A percentile compares a stretch with the other conserved stretches of the same genome.
Conservation (phyloP, 352 stramenopile species). For the Globisporangium middletonii region DNA sequence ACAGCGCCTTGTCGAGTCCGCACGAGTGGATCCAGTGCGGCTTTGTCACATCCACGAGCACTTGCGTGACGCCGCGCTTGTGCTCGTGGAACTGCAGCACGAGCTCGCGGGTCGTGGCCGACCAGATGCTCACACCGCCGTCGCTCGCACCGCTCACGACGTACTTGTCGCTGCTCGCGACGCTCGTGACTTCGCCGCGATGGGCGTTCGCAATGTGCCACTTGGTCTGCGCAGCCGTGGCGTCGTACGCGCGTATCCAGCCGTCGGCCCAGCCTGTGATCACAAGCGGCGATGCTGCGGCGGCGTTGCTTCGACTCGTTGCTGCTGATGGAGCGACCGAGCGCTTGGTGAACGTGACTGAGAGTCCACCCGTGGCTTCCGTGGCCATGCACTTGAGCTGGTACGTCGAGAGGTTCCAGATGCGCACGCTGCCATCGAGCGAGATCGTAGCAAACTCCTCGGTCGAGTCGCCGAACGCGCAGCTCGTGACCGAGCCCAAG, state of each 20-base stretch:
- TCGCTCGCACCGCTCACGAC: slow-evolving; percentile 80
- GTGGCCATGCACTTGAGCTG: slow-evolving; percentile 62
- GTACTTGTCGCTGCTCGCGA: slow-evolving; percentile 58
- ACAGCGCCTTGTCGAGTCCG: slow-evolving; percentile 78
- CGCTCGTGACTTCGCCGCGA: slow-evolving; percentile 71
- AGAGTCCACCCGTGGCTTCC: slow-evolving; percentile 41
- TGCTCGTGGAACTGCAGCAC: slow-evolving; percentile 91
- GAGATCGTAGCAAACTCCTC: slow-evolving; percentile 72
- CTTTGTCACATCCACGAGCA: slow-evolving; percentile 72
- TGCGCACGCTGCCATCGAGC: slow-evolving; percentile 53
- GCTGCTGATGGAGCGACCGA: slow-evolving; percentile 5
- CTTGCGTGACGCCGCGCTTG: slow-evolving; percentile 68
- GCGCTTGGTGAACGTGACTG: slow-evolving; percentile 32
- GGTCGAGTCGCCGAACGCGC: slow-evolving; percentile 48
- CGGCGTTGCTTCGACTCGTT: not conserved
- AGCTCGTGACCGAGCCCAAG: slow-evolving; percentile 50
- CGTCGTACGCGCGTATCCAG: slow-evolving; percentile 63
- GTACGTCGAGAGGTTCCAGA: slow-evolving; percentile 70
- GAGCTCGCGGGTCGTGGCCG: slow-evolving; percentile 72
- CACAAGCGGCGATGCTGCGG: slow-evolving; percentile 13
- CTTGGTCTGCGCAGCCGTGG: slow-evolving; percentile 36
- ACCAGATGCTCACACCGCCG: slow-evolving; percentile 88
- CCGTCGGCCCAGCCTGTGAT: slow-evolving; percentile 73
- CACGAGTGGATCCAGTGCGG: slow-evolving; percentile 86
- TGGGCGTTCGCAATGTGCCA: slow-evolving; percentile 88